Evolutionary conservation across 2,329 filamentous ascomycete species (phyloP), one percentile per base, ranked within the genome.

Genomic region (Ophiostoma sp.): DNA sequence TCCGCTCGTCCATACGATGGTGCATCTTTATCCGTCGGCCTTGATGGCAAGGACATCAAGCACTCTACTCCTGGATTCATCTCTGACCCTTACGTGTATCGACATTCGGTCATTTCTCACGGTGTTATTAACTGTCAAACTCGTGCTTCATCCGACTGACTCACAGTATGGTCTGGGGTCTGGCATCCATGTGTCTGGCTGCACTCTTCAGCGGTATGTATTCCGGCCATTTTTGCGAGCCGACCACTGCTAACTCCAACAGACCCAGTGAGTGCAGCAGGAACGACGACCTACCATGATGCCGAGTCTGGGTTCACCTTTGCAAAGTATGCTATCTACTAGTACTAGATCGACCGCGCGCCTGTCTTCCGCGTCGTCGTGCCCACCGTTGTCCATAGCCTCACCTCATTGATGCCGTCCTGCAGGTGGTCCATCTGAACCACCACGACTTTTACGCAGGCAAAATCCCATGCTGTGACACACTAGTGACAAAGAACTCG

Each of bases 361-460:
- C 67, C 70, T 7, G 52, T 68, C 3, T 71, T 69, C 62, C 69
- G 73, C 12, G 55, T 73, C 1, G 70, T 71, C 41, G 68, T 73
- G 9, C 70, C 73, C 0, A 66, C 36, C 1, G 12, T 64, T 2
- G 68, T 67, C 12, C 67, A 65, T 7, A 72, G 76, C 44, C 47
- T 69, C 4, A 68, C 68, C 4, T 67, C 66, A 11, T 73, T 60
- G 72, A 73, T 52, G 69, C 72, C 65, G 73, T 70, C 42, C 60
- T 74, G 3, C 72, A 73, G 67, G 69, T 73, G n/a, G 65, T 72
- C 11, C 49, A 55, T 18, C 49, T 55, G 49, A 18, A 55, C n/a
- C 49, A 55, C n/a, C 49, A 55, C 7, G 49, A 27, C 5, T 55
- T 55, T 55, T 27, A n/a, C 27, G 49, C 27, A 8, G 49, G 49